These are phyloP conservation scores for Penicillium sp. DNA, from an alignment of 2,329 filamentous ascomycete genomes.

Conservation along the genomic window DNA sequence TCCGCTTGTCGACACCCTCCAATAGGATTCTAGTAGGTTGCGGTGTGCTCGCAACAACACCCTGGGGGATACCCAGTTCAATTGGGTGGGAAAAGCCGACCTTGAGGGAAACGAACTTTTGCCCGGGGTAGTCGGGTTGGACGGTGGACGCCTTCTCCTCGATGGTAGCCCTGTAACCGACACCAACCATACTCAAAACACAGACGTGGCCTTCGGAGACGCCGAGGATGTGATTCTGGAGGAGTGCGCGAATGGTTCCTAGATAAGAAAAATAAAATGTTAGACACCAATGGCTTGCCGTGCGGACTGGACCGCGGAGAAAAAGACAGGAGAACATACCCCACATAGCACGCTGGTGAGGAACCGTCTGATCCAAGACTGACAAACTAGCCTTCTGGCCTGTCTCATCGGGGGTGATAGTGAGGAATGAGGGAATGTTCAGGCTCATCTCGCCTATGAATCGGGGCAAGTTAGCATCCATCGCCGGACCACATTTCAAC, in stretches of 20 bases:
- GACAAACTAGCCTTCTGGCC: slow-evolving; percentile 64
- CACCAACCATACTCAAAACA: slow-evolving; percentile 87
- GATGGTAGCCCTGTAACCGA: slow-evolving; percentile 88
- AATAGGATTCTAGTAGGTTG: slow-evolving; percentile 88
- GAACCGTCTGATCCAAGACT: slow-evolving; percentile 65
- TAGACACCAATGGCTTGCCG: slow-evolving; percentile 9
- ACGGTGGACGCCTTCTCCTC: slow-evolving; percentile 71
- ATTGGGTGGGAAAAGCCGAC: slow-evolving; percentile 96
- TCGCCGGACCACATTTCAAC: not conserved
- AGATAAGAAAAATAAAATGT: slow-evolving; percentile 17
- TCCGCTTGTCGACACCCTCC: slow-evolving; percentile 81
- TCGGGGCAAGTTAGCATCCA: slow-evolving; percentile 10
- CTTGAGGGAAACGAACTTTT: slow-evolving; percentile 89
- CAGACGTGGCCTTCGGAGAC: slow-evolving; percentile 96
- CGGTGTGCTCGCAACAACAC: slow-evolving; percentile 81
- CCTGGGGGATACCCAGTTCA: slow-evolving; percentile 77
- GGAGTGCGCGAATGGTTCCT: slow-evolving; percentile 87
- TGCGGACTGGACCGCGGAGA: not conserved
- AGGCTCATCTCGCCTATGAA: slow-evolving; percentile 68
- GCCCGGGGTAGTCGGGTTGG: slow-evolving; percentile 67
- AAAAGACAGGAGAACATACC: slow-evolving; percentile 54
- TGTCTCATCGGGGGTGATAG: slow-evolving; percentile 64
- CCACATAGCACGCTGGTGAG: slow-evolving; percentile 92
- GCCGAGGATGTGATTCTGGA: slow-evolving; percentile 86
- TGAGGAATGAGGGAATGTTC: slow-evolving; percentile 75